phyloP scores from a whole-genome alignment of 805 yeast genomes.

The Metschnikowia borealis region DNA sequence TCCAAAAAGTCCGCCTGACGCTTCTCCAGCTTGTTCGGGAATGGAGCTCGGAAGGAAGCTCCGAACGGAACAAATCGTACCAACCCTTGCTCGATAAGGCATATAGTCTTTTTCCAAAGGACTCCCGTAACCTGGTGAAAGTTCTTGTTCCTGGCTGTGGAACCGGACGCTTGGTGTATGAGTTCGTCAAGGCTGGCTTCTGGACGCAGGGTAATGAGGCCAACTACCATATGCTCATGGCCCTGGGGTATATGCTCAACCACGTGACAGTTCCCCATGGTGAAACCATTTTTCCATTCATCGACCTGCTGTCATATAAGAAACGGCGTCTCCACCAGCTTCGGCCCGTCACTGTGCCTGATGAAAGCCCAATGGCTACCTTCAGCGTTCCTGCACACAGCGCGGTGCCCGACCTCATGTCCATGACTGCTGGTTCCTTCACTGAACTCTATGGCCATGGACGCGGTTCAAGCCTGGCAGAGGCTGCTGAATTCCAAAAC shows the following conservation, averaged over 20 bases:
- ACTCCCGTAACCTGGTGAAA: constrained; percentile 34
- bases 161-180: constrained; percentile 55
- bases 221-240: constrained; percentile 59
- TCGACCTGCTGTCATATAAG: constrained; percentile 50
- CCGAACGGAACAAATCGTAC: constrained; percentile 42
- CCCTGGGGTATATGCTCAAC: constrained; percentile 53
- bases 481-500: constrained; percentile 37
- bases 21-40: constrained; percentile 57
- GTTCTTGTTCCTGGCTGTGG: constrained; percentile 65
- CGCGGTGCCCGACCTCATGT: constrained; percentile 45
- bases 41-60: constrained; percentile 53
- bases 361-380: constrained; percentile 42
- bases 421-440: constrained; percentile 72
- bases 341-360: constrained; percentile 52
- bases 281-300: constrained; percentile 48
- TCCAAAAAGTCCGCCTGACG: constrained; percentile 54
- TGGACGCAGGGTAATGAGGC: constrained; percentile 66
- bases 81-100: constrained; percentile 34
- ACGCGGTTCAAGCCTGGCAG: constrained; percentile 18
- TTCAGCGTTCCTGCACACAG: constrained; percentile 2
- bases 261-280: constrained; percentile 37
- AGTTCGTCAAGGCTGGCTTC: constrained; percentile 52
- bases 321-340: constrained; percentile 43
- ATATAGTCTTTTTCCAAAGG: constrained; percentile 34
- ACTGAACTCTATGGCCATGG: constrained; percentile 56